Evolutionary conservation across 2,329 filamentous ascomycete species (phyloP).

Genomic region (Pseudogymnoascus sp.): DNA sequence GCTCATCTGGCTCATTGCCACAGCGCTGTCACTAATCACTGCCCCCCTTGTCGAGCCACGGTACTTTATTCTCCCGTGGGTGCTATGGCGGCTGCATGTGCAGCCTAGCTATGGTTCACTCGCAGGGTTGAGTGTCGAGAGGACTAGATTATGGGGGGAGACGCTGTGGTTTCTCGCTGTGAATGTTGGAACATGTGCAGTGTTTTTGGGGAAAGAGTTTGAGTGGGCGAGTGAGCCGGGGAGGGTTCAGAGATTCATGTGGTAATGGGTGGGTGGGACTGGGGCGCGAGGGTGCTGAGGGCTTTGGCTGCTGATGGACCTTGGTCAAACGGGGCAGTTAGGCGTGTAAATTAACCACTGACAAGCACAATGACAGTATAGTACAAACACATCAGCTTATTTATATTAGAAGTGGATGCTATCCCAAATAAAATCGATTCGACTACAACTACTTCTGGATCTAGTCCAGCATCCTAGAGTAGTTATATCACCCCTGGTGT

Average conservation of each 20-base stretch:
- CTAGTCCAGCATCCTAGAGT: neutral
- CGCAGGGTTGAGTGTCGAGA: constrained; percentile 1
- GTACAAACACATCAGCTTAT: neutral
- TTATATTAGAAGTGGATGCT: neutral
- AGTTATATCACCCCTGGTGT: neutral
- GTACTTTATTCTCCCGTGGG: constrained; percentile 93
- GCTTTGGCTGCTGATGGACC: neutral
- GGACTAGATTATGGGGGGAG: constrained; percentile 44
- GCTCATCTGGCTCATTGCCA: constrained; percentile 56
- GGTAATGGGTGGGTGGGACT: constrained; percentile 39
- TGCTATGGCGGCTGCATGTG: constrained; percentile 80
- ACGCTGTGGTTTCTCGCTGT: constrained; percentile 60
- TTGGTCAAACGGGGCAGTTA: neutral
- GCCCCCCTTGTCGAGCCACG: constrained; percentile 90
- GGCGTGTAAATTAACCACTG: neutral
- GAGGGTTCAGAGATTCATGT: constrained; percentile 70
- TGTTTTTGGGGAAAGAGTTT: constrained; percentile 63
- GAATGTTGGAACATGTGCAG: constrained; percentile 57
- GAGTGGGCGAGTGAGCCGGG: constrained; percentile 46
- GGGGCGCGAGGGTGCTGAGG: neutral
- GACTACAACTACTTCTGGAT: neutral
- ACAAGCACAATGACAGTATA: neutral
- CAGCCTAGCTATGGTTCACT: constrained; percentile 27
- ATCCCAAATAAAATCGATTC: neutral
- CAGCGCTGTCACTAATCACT: constrained; percentile 70